These are phyloP conservation scores for Cylindricascospora bacillispora DNA, from an alignment of 1,139 yeast genomes.

Conservation along the genomic window DNA sequence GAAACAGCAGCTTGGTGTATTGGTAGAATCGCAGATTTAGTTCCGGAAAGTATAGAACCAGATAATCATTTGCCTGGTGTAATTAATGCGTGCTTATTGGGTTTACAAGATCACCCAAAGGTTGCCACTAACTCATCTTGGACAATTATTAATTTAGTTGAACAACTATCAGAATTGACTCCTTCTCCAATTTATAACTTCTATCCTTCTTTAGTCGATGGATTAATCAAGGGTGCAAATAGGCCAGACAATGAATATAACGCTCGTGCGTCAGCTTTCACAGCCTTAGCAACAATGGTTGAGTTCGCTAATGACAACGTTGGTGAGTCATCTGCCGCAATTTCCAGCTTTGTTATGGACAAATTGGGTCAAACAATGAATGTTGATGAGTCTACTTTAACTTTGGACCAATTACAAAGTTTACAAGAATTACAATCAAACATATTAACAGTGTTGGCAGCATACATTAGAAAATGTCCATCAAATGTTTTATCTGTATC, in stretches of 20 bases:
- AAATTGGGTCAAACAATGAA: conserved; percentile 58
- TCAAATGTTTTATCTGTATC: conserved; percentile 53
- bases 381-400: conserved; percentile 40
- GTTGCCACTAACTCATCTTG: conserved; percentile 94
- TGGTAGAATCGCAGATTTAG: conserved; percentile 88
- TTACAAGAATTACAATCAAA: conserved; percentile 85
- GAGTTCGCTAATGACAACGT: conserved; percentile 62
- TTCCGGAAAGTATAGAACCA: conserved; percentile 62
- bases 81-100: conserved; percentile 58
- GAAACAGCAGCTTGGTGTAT: conserved; percentile 98
- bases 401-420: conserved; percentile 59
- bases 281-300: conserved; percentile 77
- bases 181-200: conserved; percentile 62
- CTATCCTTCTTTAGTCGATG: conserved; percentile 56
- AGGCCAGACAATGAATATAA: conserved; percentile 72
- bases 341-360: conserved; percentile 62
- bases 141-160: conserved; percentile 85
- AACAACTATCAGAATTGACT: conserved; percentile 58
- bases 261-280: conserved; percentile 92
- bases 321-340: conserved; percentile 50
- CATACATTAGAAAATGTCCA: conserved; percentile 75
- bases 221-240: conserved; percentile 54
- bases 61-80: conserved; percentile 54
- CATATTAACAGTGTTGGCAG: conserved; percentile 74
- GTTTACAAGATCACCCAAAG: conserved; percentile 81